Percentiles rank a stretch among this genome's conserved stretches.
These are phyloP conservation scores for Trametes cubensis DNA, from an alignment of 768 basidiomycete genomes.

Conservation along the genomic window DNA sequence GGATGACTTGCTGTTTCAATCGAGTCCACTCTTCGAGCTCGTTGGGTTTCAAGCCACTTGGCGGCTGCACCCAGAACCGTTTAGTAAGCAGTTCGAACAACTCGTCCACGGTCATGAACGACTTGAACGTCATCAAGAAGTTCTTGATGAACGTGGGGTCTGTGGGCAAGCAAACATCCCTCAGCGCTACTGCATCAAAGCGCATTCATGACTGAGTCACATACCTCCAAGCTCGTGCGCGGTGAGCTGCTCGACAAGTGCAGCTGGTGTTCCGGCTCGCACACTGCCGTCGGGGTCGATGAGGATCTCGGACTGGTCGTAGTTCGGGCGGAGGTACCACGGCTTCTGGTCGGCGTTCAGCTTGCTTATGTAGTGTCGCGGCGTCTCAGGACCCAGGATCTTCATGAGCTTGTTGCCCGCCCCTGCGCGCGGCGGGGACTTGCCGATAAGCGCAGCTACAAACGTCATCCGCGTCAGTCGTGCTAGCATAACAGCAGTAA, in stretches of 20 bases:
- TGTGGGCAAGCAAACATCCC: constrained; percentile 30
- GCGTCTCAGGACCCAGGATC: constrained; percentile 65
- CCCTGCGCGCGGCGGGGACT: constrained; percentile 32
- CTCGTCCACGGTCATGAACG: constrained; percentile 83
- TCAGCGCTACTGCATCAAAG: not conserved
- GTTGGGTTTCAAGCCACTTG: constrained; percentile 57
- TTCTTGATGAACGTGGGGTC: constrained; percentile 83
- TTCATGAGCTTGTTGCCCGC: constrained; percentile 63
- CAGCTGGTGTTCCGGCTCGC: constrained; percentile 82
- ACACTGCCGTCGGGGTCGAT: constrained; percentile 85
- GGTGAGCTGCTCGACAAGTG: constrained; percentile 87
- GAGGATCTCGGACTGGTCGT: constrained; percentile 76
- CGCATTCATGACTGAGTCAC: constrained; percentile 30
- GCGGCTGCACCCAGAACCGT: constrained; percentile 79
- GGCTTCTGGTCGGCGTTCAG: constrained; percentile 53
- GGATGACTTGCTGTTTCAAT: constrained; percentile 85
- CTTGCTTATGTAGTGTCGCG: constrained; percentile 47
- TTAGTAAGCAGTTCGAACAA: constrained; percentile 79
- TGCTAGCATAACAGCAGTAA: not conserved
- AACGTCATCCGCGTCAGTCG: not conserved
- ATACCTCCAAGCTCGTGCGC: constrained; percentile 85
- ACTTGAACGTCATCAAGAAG: constrained; percentile 96
- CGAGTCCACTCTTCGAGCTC: constrained; percentile 81
- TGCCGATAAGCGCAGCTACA: constrained; percentile 23
- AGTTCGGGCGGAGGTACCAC: constrained; percentile 86